These are phyloP conservation scores for Citrus inodora DNA, from an alignment of 345 rosid genomes.

Conservation along the genomic window DNA sequence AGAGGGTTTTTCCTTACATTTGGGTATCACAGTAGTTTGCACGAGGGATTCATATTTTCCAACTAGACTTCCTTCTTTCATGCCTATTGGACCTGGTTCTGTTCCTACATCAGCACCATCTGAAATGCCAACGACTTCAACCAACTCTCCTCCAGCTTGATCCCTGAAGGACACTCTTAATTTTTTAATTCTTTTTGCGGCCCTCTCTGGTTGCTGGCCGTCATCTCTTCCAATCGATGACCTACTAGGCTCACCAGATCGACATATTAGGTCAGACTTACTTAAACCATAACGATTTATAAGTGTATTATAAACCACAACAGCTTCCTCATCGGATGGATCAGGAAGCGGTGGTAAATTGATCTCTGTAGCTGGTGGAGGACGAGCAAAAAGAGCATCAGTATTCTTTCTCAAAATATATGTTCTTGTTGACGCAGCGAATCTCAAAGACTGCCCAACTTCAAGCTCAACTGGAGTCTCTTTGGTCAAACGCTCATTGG, in stretches of 20 bases:
- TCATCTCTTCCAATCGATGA: constrained; percentile 21
- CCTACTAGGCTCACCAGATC: constrained; percentile 27
- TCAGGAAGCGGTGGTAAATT: constrained; percentile 72
- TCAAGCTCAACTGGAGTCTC: constrained; percentile 67
- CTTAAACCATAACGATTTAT: constrained; percentile 70
- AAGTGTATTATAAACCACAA: constrained; percentile 79
- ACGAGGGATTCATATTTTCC: constrained; percentile 91
- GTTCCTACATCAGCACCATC: constrained; percentile 96
- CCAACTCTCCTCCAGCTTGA: constrained; percentile 87
- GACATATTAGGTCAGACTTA: constrained; percentile 27
- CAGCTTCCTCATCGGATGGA: constrained; percentile 82
- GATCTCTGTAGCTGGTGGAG: constrained; percentile 58
- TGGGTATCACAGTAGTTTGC: constrained; percentile 69
- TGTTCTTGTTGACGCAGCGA: constrained; percentile 89
- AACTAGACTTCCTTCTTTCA: constrained; percentile 91
- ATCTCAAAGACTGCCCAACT: constrained; percentile 79
- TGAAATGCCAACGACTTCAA: constrained; percentile 85
- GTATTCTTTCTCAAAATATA: constrained; percentile 76
- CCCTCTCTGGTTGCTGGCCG: constrained; percentile 32
- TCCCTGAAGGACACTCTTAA: constrained; percentile 67
- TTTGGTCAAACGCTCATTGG: constrained; percentile 78
- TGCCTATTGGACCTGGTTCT: constrained; percentile 88
- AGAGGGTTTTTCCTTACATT: constrained; percentile 49
- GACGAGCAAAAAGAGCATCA: constrained; percentile 75
- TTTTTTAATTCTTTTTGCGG: constrained; percentile 57